Evolutionary conservation across 345 rosid genomes (phyloP).

Genomic region (Ceriops decandra): DNA sequence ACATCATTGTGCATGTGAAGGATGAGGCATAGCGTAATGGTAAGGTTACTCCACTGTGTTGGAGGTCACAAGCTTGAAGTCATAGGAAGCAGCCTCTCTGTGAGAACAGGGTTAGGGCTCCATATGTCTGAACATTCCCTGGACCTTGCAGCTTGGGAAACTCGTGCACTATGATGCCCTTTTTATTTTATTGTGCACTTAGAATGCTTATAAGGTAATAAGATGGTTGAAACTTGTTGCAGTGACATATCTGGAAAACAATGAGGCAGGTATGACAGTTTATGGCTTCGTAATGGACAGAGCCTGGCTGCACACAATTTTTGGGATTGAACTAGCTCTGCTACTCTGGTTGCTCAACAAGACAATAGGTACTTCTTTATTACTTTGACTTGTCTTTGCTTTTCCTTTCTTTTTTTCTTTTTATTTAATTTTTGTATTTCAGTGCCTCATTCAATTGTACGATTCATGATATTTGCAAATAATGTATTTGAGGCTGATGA

Average conservation of each 20-base stretch:
- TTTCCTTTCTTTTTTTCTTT: background rate
- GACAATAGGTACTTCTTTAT: slow-evolving; percentile 50
- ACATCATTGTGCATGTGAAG: too few species aligned
- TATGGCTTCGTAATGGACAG: slow-evolving; percentile 82
- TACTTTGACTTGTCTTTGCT: background rate
- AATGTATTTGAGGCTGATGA: too few species aligned
- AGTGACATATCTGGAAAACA: slow-evolving; percentile 84
- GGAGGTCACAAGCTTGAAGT: too few species aligned
- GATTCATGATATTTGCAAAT: too few species aligned
- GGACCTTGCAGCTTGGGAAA: too few species aligned
- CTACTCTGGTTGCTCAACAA: slow-evolving; percentile 90
- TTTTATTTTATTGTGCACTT: background rate
- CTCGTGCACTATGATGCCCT: too few species aligned
- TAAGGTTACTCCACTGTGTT: too few species aligned
- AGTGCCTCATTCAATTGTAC: too few species aligned
- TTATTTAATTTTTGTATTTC: background rate
- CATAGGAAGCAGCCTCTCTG: too few species aligned
- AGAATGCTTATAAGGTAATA: background rate
- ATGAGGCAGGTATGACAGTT: slow-evolving; percentile 81
- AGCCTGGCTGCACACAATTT: slow-evolving; percentile 77
- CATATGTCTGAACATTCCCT: too few species aligned
- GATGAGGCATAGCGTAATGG: too few species aligned
- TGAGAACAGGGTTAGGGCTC: too few species aligned
- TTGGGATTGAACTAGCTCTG: slow-evolving; percentile 72
- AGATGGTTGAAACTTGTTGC: slow-evolving; percentile 21